Conservation (phyloP, 148 eudicot species). For the Chenopodium formosanum region DNA sequence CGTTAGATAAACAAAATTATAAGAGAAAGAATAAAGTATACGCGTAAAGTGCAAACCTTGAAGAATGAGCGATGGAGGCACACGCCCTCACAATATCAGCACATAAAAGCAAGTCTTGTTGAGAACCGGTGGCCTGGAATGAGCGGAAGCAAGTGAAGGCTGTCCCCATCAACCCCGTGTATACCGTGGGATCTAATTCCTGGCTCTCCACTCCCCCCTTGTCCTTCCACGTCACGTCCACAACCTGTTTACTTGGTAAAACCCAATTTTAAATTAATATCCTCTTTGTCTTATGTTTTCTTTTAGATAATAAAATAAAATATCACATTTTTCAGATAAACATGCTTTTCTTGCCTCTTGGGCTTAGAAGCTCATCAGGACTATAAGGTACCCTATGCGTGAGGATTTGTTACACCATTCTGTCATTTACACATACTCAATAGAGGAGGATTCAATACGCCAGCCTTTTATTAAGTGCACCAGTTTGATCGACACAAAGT, state of each 20-base stretch:
- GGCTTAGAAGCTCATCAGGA: too few species aligned
- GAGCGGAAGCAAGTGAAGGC: conserved; percentile 63
- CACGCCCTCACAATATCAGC: conserved; percentile 53
- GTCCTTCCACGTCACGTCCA: conserved; percentile 49
- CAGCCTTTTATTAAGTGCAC: too few species aligned
- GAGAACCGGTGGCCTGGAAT: conserved; percentile 48
- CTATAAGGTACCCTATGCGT: too few species aligned
- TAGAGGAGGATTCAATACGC: too few species aligned
- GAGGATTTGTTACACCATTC: too few species aligned
- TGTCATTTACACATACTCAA: too few species aligned
- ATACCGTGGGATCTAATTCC: conserved; percentile 40
- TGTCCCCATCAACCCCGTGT: conserved; percentile 64
- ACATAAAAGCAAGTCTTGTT: conserved; percentile 43
- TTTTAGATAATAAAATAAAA: too few species aligned
- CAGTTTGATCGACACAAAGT: too few species aligned
- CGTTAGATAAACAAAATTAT: background rate
- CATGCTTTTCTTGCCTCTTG: background rate
- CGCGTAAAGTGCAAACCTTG: conserved; percentile 32
- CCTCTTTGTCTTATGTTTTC: background rate
- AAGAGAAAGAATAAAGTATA: too few species aligned
- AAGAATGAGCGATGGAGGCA: conserved; percentile 24
- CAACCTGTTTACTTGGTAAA: conserved; percentile 33
- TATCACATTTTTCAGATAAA: background rate
- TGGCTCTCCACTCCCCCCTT: conserved; percentile 1
- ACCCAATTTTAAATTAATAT: background rate